These are phyloP conservation scores for Chloris gayana DNA, from an alignment of 176 grass and related monocot genomes.

Conservation along the genomic window DNA sequence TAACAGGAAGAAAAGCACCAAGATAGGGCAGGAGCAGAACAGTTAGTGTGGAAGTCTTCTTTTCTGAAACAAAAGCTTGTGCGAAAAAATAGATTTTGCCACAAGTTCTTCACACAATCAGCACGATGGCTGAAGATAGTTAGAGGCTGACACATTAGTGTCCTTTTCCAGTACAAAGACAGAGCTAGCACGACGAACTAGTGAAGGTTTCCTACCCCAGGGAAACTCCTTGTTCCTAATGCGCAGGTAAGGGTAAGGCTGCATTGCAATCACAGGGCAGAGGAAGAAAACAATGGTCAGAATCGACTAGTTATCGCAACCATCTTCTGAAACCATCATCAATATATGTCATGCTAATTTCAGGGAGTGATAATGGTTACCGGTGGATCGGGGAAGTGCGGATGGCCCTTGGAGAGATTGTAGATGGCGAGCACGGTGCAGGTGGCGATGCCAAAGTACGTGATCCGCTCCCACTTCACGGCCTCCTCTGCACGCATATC, in stretches of 20 bases:
- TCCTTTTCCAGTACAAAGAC: too few relatives aligned
- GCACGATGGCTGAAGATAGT: too few relatives aligned
- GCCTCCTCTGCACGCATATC: conserved; percentile 48
- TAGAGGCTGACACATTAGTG: too few relatives aligned
- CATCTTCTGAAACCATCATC: not conserved
- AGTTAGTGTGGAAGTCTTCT: not conserved
- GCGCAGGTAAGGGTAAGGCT: conserved; percentile 58
- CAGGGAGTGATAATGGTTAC: conserved; percentile 23
- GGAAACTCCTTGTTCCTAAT: conserved; percentile 62
- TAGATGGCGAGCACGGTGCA: conserved; percentile 58
- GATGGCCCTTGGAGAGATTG: conserved; percentile 60
- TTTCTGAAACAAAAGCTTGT: too few relatives aligned
- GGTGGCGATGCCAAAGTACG: conserved; percentile 50
- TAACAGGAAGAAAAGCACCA: not conserved
- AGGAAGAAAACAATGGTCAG: not conserved
- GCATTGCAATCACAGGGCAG: not conserved
- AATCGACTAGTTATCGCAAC: too few relatives aligned
- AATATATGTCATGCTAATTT: too few relatives aligned
- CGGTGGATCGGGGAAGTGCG: conserved; percentile 45
- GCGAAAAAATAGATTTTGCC: too few relatives aligned
- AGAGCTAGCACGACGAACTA: too few relatives aligned
- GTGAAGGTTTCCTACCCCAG: conserved; percentile 36
- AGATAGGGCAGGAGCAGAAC: not conserved
- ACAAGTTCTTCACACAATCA: too few relatives aligned
- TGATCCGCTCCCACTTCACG: conserved; percentile 63